Conservation (phyloP, 2,329 filamentous ascomycete species). For the Chlorencoelia australis region DNA sequence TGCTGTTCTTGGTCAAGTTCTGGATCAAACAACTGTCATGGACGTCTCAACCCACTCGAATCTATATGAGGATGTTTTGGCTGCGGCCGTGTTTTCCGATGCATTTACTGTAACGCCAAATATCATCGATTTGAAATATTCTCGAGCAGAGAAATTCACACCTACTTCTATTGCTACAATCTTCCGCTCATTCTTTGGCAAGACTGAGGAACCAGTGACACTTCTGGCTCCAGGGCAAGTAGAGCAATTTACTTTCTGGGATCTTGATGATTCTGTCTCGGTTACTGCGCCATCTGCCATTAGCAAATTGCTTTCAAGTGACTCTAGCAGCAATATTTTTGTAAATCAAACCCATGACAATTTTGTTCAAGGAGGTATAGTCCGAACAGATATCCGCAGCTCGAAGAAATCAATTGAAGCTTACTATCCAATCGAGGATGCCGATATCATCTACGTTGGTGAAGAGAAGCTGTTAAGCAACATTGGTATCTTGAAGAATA, state of each 20-base stretch:
- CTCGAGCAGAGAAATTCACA: conserved; percentile 51
- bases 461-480: conserved; percentile 72
- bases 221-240: conserved; percentile 48
- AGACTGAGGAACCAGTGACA: conserved; percentile 26
- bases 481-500: conserved; percentile 59
- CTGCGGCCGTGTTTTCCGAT: conserved; percentile 69
- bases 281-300: conserved; percentile 53
- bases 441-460: conserved; percentile 70
- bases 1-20: conserved; percentile 82
- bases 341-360: conserved; percentile 54
- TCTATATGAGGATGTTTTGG: conserved; percentile 85
- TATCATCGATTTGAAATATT: conserved; percentile 83
- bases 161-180: conserved; percentile 43
- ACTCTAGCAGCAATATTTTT: conserved; percentile 52
- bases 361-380: conserved; percentile 63
- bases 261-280: conserved; percentile 65
- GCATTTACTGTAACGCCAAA: conserved; percentile 51
- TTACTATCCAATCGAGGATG: conserved; percentile 68
- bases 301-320: conserved; percentile 57
- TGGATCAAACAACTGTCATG: conserved; percentile 58
- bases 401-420: conserved; percentile 77
- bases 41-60: conserved; percentile 73
- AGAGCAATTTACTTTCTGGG: conserved; percentile 91
- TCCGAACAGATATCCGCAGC: conserved; percentile 77
- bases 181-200: conserved; percentile 40